Evolutionary conservation across 192 early-diverging fungal genomes (phyloP), one percentile per base, ranked within the genome.

Genomic region (Pilaira anomala): DNA sequence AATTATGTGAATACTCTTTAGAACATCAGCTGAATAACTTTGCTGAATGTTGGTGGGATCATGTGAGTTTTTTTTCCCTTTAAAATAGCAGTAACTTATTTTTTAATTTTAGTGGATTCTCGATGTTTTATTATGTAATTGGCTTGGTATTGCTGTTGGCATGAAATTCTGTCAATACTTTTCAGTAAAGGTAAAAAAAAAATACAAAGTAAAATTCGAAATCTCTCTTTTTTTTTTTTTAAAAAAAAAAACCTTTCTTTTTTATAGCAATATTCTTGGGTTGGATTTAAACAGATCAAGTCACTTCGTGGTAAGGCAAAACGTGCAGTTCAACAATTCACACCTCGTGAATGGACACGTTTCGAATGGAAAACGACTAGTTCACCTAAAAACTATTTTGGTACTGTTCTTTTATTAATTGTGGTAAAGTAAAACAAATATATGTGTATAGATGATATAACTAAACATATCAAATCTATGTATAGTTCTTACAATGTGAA

Each of bases 11-110:
- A 68, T 98, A 98, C 76, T 91, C 93, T 52, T 80, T 98, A 46
- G 83, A 88, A 61, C 94, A 98, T 76, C 96, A 96, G 71, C 80
- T 98, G 69, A 89, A 91, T 54, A 98, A 98, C 76, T 98, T 98
- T 80, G 90, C 91, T 58, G 96, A 98, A 81, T 98, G 96, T 72
- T 98, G 94, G 94, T 98, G 94, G 94, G 93, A 98, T 81, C 93
- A 98, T 75, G 88, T 89, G 81, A 66, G 86, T 72, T n/a, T n/a
- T n/a, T n/a, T n/a, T n/a, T n/a, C n/a, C 12, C 9, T 46, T n/a
- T n/a, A n/a, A n/a, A n/a, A 22, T 18, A n/a, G n/a, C n/a, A n/a
- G n/a, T n/a, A n/a, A n/a, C n/a, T n/a, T n/a, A n/a, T n/a, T n/a
- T n/a, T n/a, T n/a, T n/a, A n/a, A n/a, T 41, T 25, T 13, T 53